Conservation (phyloP, 345 rosid genomes). For the Reutealis trisperma region DNA sequence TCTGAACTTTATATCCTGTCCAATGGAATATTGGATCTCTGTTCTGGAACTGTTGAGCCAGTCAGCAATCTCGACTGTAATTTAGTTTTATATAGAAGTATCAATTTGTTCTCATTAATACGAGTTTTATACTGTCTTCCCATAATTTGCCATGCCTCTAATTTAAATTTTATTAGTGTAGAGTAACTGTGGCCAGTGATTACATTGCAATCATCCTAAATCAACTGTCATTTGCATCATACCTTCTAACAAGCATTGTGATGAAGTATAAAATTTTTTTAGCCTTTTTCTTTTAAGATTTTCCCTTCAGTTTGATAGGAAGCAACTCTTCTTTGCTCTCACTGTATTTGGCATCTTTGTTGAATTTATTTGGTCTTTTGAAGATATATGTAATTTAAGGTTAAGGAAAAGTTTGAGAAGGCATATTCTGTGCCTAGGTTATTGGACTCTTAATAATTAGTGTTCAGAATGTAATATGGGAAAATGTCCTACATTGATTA, state of each 20-base stretch:
- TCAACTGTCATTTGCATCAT: neutral
- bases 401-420: neutral
- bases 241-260: neutral
- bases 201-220: neutral
- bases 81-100: neutral
- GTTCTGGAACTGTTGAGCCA: slow-evolving; percentile 3
- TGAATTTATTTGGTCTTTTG: neutral
- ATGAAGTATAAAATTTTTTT: neutral
- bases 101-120: neutral
- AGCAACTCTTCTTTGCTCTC: neutral
- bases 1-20: neutral
- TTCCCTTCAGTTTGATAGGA: neutral
- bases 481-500: no score
- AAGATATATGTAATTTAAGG: neutral
- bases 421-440: neutral
- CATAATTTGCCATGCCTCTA: neutral
- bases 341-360: neutral
- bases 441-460: neutral
- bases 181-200: neutral
- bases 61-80: neutral
- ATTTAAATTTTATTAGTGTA: neutral
- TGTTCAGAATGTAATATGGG: no score
- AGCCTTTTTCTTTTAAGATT: neutral
- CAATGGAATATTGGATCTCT: neutral
- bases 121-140: neutral